phyloP scores from a whole-genome alignment of 1,284 basidiomycete species.

The Chalciporus sp. region DNA sequence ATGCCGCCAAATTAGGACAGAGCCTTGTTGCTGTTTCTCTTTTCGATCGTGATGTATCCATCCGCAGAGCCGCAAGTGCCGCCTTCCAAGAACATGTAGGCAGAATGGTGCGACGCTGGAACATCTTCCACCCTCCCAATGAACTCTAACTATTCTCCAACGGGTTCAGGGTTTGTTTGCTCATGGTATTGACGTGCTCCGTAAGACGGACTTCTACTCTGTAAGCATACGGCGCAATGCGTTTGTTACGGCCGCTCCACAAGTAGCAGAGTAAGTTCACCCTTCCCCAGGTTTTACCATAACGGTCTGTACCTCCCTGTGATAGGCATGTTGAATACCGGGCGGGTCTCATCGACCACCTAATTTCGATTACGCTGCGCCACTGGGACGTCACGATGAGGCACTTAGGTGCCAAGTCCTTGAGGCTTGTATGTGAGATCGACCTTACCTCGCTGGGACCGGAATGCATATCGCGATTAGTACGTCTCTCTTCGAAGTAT shows the following conservation, averaged over 20 bases:
- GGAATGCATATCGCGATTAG: conserved; percentile 51
- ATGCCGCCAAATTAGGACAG: conserved; percentile 68
- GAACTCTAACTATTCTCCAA: conserved; percentile 15
- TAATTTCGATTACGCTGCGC: conserved; percentile 74
- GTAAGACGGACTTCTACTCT: conserved; percentile 93
- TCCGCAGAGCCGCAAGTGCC: conserved; percentile 95
- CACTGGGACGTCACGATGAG: conserved; percentile 93
- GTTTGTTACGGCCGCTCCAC: conserved; percentile 81
- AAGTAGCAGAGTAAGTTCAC: conserved; percentile 76
- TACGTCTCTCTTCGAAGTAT: conserved; percentile 34
- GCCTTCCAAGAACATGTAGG: conserved; percentile 98
- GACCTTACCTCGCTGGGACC: conserved; percentile 60
- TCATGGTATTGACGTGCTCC: conserved; percentile 91
- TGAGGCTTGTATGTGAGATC: conserved; percentile 67
- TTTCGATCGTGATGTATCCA: conserved; percentile 93
- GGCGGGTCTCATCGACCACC: conserved; percentile 68
- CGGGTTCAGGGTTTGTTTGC: conserved; percentile 77
- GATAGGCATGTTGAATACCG: conserved; percentile 74
- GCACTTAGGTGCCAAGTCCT: conserved; percentile 75
- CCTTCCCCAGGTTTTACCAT: conserved; percentile 5
- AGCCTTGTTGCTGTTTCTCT: conserved; percentile 78
- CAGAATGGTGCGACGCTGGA: conserved; percentile 66
- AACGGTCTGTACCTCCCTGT: conserved; percentile 6
- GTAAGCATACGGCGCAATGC: conserved; percentile 86
- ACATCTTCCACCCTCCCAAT: conserved; percentile 6